Evolutionary conservation across 2,329 filamentous ascomycete species (phyloP).

Genomic region (Dactylellina parvicollis): DNA sequence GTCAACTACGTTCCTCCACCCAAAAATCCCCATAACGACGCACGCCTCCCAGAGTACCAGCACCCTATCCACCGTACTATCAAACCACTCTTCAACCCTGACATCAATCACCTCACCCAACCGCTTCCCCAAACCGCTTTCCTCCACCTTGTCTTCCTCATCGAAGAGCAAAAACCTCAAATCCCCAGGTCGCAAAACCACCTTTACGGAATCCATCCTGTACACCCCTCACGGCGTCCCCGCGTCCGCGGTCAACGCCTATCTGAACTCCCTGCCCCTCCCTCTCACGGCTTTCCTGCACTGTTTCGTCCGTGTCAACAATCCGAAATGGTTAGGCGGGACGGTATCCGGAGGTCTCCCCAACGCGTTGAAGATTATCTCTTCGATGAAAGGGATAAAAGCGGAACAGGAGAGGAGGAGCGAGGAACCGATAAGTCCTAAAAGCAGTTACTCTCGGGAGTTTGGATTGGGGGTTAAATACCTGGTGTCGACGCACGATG

Average conservation of each 20-base stretch:
- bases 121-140: constrained; percentile 44
- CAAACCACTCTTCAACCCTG: constrained; percentile 16
- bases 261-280: constrained; percentile 32
- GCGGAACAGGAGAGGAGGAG: constrained; percentile 8
- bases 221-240: constrained; percentile 53
- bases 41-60: constrained; percentile 48
- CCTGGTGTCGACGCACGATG: constrained; percentile 43
- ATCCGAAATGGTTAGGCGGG: constrained; percentile 46
- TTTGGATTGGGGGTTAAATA: constrained; percentile 37
- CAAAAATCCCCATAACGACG: constrained; percentile 5
- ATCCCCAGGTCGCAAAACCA: constrained; percentile 27
- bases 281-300: constrained; percentile 47
- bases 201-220: constrained; percentile 35
- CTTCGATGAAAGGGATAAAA: constrained; percentile 19
- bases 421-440: constrained; percentile 38
- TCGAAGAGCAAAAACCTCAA: constrained; percentile 35
- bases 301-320: constrained; percentile 48
- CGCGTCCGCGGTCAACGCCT: constrained; percentile 39
- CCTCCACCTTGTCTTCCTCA: constrained; percentile 7
- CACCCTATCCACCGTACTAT: constrained; percentile 39
- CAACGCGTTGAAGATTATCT: constrained; percentile 33
- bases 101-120: constrained; percentile 14
- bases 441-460: constrained; percentile 18
- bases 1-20: constrained; percentile 17
- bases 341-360: constrained; percentile 37